Percentiles rank a stretch among this genome's conserved stretches.
Conservation (phyloP, 768 basidiomycete species). For the Boletellus ananiceps region DNA sequence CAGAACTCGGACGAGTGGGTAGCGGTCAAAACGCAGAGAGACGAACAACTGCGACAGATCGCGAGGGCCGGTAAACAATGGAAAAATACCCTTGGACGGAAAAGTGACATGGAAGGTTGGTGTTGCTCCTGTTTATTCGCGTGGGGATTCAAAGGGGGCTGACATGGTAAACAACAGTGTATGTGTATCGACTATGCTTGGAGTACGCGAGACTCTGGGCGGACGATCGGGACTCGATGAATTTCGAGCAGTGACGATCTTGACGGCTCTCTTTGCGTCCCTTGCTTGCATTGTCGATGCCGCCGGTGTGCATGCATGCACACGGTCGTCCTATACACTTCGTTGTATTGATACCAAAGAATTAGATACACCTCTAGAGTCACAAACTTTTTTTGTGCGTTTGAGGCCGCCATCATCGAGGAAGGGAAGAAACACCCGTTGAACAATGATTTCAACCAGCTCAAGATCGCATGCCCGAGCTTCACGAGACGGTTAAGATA, state of each 20-base stretch:
- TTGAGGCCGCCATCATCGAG: too few relatives aligned
- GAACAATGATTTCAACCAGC: too few relatives aligned
- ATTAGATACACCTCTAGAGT: not conserved
- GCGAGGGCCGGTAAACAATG: constrained; percentile 91
- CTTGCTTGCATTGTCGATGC: not conserved
- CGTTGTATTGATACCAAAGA: not conserved
- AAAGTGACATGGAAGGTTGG: constrained; percentile 90
- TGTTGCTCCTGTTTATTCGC: constrained; percentile 3
- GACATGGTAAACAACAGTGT: constrained; percentile 42
- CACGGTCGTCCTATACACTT: not conserved
- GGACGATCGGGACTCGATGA: constrained; percentile 79
- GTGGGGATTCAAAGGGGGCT: not conserved
- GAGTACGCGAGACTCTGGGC: constrained; percentile 85
- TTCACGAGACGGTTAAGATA: too few relatives aligned
- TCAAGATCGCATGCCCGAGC: too few relatives aligned
- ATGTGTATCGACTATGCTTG: constrained; percentile 81
- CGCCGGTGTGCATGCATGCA: not conserved
- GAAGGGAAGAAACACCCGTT: too few relatives aligned
- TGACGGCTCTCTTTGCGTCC: not conserved
- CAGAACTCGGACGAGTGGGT: constrained; percentile 28
- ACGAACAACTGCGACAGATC: constrained; percentile 70
- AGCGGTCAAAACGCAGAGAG: constrained; percentile 49
- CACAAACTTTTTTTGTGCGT: not conserved
- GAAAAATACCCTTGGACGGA: constrained; percentile 79
- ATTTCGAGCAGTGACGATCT: constrained; percentile 23